Evolutionary conservation across 2,329 filamentous ascomycete genomes (phyloP).

Genomic region (Aspergillus uvarum): DNA sequence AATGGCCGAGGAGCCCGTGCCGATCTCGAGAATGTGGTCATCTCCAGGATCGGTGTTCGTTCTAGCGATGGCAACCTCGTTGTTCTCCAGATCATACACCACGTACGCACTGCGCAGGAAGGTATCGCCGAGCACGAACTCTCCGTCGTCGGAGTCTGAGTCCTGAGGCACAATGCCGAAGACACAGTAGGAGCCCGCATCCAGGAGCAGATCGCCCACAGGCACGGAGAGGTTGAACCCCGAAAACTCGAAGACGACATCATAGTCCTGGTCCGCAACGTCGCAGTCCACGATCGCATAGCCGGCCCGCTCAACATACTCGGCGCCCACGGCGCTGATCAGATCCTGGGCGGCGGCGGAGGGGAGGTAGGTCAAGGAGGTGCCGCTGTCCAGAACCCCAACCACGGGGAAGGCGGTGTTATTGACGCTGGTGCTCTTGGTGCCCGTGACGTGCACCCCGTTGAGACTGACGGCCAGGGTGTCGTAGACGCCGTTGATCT

Average conservation of each 20-base stretch:
- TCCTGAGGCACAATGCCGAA: conserved; percentile 51
- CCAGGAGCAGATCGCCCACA: conserved; percentile 57
- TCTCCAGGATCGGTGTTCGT: conserved; percentile 59
- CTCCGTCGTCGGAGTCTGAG: conserved; percentile 40
- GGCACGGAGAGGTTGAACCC: conserved; percentile 55
- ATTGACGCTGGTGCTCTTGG: conserved; percentile 18
- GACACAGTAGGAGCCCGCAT: conserved; percentile 46
- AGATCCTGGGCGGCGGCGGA: conserved; percentile 45
- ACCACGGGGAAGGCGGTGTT: conserved; percentile 45
- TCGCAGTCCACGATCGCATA: conserved; percentile 55
- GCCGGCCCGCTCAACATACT: conserved; percentile 57
- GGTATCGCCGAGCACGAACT: conserved; percentile 59
- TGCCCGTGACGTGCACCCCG: conserved; percentile 46
- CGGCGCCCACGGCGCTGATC: conserved; percentile 59
- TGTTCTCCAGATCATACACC: conserved; percentile 61
- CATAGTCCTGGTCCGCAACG: conserved; percentile 49
- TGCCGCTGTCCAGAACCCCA: conserved; percentile 43
- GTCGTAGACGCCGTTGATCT: conserved; percentile 50
- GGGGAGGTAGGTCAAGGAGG: conserved; percentile 42
- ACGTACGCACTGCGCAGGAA: conserved; percentile 64
- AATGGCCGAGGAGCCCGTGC: conserved; percentile 48
- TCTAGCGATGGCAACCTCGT: conserved; percentile 61
- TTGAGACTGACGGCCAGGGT: conserved; percentile 72
- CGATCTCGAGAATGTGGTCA: conserved; percentile 55
- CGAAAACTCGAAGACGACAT: conserved; percentile 59